These are phyloP conservation scores for Lasiodiplodia sp. DNA, from an alignment of 2,329 filamentous ascomycete genomes.

Conservation along the genomic window DNA sequence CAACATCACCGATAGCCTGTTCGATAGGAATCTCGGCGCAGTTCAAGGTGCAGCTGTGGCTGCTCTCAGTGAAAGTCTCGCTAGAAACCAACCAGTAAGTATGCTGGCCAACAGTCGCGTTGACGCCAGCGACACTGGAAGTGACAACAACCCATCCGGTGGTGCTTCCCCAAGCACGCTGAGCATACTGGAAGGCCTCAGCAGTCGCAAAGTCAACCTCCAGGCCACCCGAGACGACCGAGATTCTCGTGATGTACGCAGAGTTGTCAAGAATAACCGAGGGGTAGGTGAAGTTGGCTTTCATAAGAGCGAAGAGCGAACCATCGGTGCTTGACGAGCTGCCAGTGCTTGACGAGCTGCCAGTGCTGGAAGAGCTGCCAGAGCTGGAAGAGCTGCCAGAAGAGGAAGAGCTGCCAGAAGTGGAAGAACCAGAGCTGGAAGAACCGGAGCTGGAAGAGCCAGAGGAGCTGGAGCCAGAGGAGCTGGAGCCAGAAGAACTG, in stretches of 20 bases:
- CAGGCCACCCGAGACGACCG: neutral
- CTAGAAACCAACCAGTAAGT: conserved; percentile 10
- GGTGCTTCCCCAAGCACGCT: conserved; percentile 9
- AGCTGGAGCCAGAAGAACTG: neutral
- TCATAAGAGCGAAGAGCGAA: conserved; percentile 10
- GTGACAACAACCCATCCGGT: neutral
- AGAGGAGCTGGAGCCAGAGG: neutral
- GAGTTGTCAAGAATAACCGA: conserved; percentile 18
- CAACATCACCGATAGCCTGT: neutral
- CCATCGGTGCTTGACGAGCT: neutral
- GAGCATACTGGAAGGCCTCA: conserved; percentile 7
- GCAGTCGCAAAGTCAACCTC: neutral
- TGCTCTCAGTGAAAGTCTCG: neutral
- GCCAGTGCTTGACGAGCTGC: neutral
- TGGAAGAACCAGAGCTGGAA: neutral
- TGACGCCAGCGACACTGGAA: conserved; percentile 7
- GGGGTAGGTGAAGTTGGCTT: conserved; percentile 15
- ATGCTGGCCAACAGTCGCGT: neutral
- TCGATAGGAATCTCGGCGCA: neutral
- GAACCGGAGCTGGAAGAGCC: neutral
- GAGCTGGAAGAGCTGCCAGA: neutral
- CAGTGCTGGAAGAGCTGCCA: neutral
- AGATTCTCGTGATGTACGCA: conserved; percentile 1
- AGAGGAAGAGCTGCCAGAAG: neutral
- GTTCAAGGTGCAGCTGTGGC: neutral